Conservation (phyloP, 176 grass and related monocot species). For the Luzula sylvatica region DNA sequence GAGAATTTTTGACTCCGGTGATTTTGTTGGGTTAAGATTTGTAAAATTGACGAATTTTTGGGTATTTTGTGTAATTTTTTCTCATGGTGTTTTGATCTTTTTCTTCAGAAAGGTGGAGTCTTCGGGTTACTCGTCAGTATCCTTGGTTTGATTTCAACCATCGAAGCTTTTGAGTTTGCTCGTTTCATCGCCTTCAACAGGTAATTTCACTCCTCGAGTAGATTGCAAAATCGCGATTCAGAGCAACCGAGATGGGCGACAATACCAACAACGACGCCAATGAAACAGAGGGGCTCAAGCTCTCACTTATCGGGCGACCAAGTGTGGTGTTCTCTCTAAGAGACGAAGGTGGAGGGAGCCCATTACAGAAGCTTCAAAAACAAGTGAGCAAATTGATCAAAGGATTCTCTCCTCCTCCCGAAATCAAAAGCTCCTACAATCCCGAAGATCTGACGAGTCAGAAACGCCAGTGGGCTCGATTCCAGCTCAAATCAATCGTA, state of each 20-base stretch:
- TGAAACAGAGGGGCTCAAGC: conserved; percentile 39
- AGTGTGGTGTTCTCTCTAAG: conserved; percentile 49
- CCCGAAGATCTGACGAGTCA: conserved; percentile 87
- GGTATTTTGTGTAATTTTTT: conserved; percentile 6
- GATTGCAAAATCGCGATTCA: neutral
- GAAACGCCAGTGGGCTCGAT: conserved; percentile 85
- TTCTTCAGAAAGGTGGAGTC: conserved; percentile 15
- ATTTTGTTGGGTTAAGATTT: neutral
- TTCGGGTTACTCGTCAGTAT: neutral
- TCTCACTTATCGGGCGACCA: conserved; percentile 28
- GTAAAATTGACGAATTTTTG: conserved; percentile 3
- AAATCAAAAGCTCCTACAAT: conserved; percentile 66
- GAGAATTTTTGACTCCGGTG: conserved; percentile 12
- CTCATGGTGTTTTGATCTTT: neutral
- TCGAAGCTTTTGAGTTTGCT: neutral
- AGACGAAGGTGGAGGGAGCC: conserved; percentile 49
- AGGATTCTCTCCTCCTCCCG: conserved; percentile 61
- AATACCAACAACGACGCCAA: neutral
- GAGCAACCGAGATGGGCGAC: neutral
- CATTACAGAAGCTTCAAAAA: conserved; percentile 70
- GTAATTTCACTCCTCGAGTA: neutral
- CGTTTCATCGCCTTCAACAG: neutral
- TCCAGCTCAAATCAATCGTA: conserved; percentile 80
- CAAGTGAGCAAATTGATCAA: conserved; percentile 66
- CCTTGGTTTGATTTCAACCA: conserved; percentile 5